Conservation (phyloP, 2,329 filamentous ascomycete species). For the Claviceps monticola region DNA sequence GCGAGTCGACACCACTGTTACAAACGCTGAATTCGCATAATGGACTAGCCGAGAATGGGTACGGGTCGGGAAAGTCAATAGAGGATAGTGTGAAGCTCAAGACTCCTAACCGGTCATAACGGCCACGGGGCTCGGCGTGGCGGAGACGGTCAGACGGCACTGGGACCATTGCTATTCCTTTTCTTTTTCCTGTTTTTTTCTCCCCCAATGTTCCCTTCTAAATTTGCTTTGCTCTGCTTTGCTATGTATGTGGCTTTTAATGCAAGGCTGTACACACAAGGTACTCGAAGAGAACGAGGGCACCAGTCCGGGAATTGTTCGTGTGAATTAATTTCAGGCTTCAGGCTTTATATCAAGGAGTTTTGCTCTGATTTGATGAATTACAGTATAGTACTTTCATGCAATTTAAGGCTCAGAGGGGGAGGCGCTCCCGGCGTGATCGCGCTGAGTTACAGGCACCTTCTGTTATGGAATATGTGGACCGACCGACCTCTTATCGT, state of each 20-base stretch:
- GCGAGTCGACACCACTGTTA: constrained; percentile 9
- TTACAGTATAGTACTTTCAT: constrained; percentile 5
- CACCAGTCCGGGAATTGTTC: neutral
- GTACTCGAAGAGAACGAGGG: neutral
- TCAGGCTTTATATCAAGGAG: neutral
- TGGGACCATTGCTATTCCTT: neutral
- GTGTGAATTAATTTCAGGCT: neutral
- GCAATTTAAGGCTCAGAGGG: no score
- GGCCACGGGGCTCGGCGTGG: neutral
- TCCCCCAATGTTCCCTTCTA: neutral
- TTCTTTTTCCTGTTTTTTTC: neutral
- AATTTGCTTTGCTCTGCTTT: neutral
- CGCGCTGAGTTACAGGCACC: no score
- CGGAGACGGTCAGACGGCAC: no score
- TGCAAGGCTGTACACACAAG: neutral
- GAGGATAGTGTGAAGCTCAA: neutral
- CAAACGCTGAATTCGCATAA: constrained; percentile 1
- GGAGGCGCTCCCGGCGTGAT: no score
- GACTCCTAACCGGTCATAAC: neutral
- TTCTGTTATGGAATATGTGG: no score
- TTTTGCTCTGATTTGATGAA: constrained; percentile 9
- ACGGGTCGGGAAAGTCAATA: constrained; percentile 8
- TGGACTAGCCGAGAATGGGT: constrained; percentile 5
- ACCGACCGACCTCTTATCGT: no score
- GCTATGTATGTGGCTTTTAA: neutral